Evolutionary conservation across 1,139 yeast species (phyloP), one percentile per base, ranked within the genome.

Genomic region (Pichia sp.): DNA sequence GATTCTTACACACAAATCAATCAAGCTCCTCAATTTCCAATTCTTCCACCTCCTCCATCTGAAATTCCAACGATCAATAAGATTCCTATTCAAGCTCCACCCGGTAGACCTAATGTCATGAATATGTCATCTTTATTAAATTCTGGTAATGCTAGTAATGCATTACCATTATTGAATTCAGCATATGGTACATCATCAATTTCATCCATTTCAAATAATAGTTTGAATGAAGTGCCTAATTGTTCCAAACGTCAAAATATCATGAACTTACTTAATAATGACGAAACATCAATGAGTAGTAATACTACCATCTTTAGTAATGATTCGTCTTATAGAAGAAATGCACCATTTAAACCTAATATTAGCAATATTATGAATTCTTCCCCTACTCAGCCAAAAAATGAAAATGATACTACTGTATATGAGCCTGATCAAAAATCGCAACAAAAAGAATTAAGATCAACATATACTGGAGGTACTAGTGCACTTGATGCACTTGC

Each of bases 401-500:
- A 6, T 1, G 32, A 33, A 31, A n/a, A 25, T 5, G 34, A 36
- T 26, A n/a, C 25, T 10, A 5, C 8, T 9, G 11, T 5, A 25
- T 44, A 44, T 30, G 39, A 34, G 18, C 47, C 30, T 27, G 43
- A 42, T 5, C 45, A 31, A 9, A 44, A 50, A 7, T 51, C 39
- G 9, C 51, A 41, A 39, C 47, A 32, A 31, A 40, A 49, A 33
- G 50, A 44, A 39, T 44, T 34, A 26, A 42, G 43, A 39, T 18
- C 47, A 40, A 7, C 53, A 40, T 38, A 29, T 36, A 37, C 43
- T 6, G 54, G 52, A 28, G 60, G 62, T 4, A 48, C 63, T 45
- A 62, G 65, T 50, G 65, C 66, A 0, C 51, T 62, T 10, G 65
- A 62, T 52, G 65, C 66, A 0, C 55, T 62, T 39, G 66, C 66